Conservation (phyloP, 768 basidiomycete species). For the Paxillus involutus region DNA sequence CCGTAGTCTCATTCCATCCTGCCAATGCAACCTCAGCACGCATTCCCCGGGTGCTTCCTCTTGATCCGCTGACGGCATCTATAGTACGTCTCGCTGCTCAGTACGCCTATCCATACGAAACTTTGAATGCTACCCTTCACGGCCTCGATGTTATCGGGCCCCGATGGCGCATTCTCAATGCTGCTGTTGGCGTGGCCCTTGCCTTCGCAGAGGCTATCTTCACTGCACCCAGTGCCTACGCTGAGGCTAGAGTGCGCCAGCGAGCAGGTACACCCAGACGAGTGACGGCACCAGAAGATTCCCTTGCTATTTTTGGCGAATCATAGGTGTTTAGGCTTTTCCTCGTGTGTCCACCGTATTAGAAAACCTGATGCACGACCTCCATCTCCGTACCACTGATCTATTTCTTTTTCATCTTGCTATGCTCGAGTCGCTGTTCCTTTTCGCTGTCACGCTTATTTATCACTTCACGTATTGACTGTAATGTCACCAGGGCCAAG, state of each 20-base stretch:
- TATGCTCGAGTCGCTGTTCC: conserved; percentile 16
- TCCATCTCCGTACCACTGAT: conserved; percentile 6
- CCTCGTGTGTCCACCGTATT: neutral
- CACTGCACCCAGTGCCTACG: conserved; percentile 40
- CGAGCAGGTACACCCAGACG: conserved; percentile 24
- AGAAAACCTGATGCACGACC: neutral
- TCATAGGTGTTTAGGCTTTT: neutral
- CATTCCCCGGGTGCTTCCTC: conserved; percentile 25
- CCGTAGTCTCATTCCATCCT: conserved; percentile 63
- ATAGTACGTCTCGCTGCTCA: conserved; percentile 65
- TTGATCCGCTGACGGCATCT: conserved; percentile 65
- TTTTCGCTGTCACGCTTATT: conserved; percentile 14
- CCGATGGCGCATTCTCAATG: conserved; percentile 54
- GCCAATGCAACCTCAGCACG: conserved; percentile 28
- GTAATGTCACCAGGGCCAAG: neutral
- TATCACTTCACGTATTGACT: conserved; percentile 16
- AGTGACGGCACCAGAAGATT: conserved; percentile 20
- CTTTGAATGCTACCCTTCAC: conserved; percentile 18
- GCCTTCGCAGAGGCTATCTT: conserved; percentile 68
- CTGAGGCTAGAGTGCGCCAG: conserved; percentile 27
- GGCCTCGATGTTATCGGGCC: conserved; percentile 56
- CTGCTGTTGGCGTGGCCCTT: conserved; percentile 58
- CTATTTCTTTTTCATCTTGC: conserved; percentile 11
- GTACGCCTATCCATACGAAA: conserved; percentile 52
- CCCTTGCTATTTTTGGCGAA: neutral